Percentiles rank a stretch among this genome's conserved stretches.
Evolutionary conservation across 2,329 filamentous ascomycete species (phyloP).

Genomic region (Colletotrichum acutatum): DNA sequence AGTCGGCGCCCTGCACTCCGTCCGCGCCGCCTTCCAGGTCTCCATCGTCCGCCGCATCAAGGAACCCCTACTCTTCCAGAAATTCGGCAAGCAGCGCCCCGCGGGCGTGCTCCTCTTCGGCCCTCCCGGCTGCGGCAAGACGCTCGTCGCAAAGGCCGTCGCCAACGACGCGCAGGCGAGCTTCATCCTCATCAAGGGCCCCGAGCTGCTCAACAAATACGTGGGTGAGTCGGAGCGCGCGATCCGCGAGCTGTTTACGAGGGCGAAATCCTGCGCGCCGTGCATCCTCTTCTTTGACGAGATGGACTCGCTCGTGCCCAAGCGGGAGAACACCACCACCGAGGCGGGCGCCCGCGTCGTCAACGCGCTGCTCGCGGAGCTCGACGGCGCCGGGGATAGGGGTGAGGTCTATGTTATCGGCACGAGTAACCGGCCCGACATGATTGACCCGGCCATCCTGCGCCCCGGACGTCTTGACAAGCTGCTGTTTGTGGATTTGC

Average conservation of each 20-base stretch:
- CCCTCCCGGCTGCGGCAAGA: slow-evolving; percentile 96
- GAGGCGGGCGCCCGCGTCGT: slow-evolving; percentile 91
- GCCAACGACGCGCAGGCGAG: slow-evolving; percentile 96
- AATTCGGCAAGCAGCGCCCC: slow-evolving; percentile 82
- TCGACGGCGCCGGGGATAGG: slow-evolving; percentile 85
- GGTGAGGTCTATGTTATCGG: slow-evolving; percentile 93
- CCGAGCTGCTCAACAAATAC: slow-evolving; percentile 96
- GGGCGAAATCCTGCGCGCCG: slow-evolving; percentile 85
- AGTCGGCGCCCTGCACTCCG: slow-evolving; percentile 84
- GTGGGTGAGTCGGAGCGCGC: slow-evolving; percentile 96
- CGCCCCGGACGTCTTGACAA: slow-evolving; percentile 90
- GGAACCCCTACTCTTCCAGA: slow-evolving; percentile 79
- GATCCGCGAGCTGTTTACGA: slow-evolving; percentile 89
- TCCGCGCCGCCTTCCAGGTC: slow-evolving; percentile 83
- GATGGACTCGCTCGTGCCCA: slow-evolving; percentile 90
- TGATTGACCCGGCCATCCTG: slow-evolving; percentile 96
- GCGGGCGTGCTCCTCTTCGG: slow-evolving; percentile 96
- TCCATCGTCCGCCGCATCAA: slow-evolving; percentile 93
- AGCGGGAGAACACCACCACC: slow-evolving; percentile 79
- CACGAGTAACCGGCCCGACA: slow-evolving; percentile 94
- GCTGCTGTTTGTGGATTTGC: slow-evolving; percentile 89
- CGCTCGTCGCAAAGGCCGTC: slow-evolving; percentile 93
- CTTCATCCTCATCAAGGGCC: slow-evolving; percentile 98
- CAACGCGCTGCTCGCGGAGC: slow-evolving; percentile 92
- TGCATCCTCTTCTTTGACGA: slow-evolving; percentile 95